Evolutionary conservation across 768 basidiomycete species (phyloP).

Genomic region (Serendipita sp.): DNA sequence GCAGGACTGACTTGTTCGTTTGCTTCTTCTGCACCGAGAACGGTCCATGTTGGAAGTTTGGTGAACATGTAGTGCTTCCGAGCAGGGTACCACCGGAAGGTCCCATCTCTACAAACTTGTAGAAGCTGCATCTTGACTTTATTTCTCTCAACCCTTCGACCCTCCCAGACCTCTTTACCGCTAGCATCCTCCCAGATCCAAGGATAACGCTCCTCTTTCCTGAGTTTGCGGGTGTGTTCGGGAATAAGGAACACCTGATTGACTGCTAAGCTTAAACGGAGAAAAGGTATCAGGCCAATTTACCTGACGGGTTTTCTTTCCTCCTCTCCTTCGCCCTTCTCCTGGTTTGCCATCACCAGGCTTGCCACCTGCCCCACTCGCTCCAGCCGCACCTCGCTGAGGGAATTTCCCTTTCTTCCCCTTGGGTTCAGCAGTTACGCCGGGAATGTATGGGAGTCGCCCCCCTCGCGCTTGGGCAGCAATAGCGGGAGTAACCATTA

Average conservation of each 20-base stretch:
- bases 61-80: constrained; percentile 4
- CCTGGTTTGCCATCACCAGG: constrained; percentile 10
- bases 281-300: background rate
- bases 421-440: constrained; percentile 23
- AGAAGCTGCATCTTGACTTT: constrained; percentile 6
- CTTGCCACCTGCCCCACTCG: constrained; percentile 8
- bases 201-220: constrained; percentile 75
- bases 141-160: constrained; percentile 1
- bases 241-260: constrained; percentile 53
- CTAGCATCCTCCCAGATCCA: constrained; percentile 82
- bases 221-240: constrained; percentile 59
- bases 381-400: background rate
- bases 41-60: constrained; percentile 4
- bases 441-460: constrained; percentile 11
- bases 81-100: constrained; percentile 7
- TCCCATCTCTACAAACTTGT: constrained; percentile 4
- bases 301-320: constrained; percentile 58
- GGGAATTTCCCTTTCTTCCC: constrained; percentile 24
- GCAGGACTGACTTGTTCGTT: background rate
- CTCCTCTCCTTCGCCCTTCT: constrained; percentile 54
- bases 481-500: constrained; percentile 62
- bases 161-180: constrained; percentile 20
- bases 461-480: constrained; percentile 18
- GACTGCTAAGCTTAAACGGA: background rate
- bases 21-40: background rate